phyloP scores from a whole-genome alignment of 139 green algal species.

The Limnomonas spitsbergensis region DNA sequence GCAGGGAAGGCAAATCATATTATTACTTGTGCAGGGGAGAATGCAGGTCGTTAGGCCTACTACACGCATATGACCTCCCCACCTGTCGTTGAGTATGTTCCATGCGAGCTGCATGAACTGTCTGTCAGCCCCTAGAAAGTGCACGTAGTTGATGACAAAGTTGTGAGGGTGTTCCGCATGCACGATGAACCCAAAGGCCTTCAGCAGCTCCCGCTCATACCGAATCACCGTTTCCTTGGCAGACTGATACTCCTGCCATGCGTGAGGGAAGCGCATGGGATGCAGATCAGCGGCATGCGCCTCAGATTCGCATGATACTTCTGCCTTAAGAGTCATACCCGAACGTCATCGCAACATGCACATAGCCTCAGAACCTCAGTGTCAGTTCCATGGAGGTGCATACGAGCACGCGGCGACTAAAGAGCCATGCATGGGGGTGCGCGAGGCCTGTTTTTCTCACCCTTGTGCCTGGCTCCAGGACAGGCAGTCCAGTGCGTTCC shows the following conservation, averaged over 20 bases:
- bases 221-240: slow-evolving; percentile 64
- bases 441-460: slow-evolving; percentile 37
- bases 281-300: slow-evolving; percentile 35
- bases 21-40: too few species aligned
- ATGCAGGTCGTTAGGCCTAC: too few species aligned
- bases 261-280: slow-evolving; percentile 32
- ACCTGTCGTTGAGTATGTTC: slow-evolving; percentile 90
- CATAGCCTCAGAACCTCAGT: too few species aligned
- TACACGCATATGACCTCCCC: too few species aligned
- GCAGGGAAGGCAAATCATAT: too few species aligned
- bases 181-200: slow-evolving; percentile 58
- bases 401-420: too few species aligned
- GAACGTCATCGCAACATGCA: not conserved
- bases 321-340: slow-evolving; percentile 51
- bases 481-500: slow-evolving; percentile 15
- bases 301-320: slow-evolving; percentile 20
- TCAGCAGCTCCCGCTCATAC: slow-evolving; percentile 78
- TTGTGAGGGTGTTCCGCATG: slow-evolving; percentile 88
- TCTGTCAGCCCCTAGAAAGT: slow-evolving; percentile 45
- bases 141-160: slow-evolving; percentile 77
- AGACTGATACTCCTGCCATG: slow-evolving; percentile 68
- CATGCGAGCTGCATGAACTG: slow-evolving; percentile 68
- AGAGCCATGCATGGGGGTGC: too few species aligned
- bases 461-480: slow-evolving; percentile 65
- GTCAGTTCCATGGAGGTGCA: too few species aligned